phyloP scores from a whole-genome alignment of 768 basidiomycete genomes.

The Podaxis sp. region DNA sequence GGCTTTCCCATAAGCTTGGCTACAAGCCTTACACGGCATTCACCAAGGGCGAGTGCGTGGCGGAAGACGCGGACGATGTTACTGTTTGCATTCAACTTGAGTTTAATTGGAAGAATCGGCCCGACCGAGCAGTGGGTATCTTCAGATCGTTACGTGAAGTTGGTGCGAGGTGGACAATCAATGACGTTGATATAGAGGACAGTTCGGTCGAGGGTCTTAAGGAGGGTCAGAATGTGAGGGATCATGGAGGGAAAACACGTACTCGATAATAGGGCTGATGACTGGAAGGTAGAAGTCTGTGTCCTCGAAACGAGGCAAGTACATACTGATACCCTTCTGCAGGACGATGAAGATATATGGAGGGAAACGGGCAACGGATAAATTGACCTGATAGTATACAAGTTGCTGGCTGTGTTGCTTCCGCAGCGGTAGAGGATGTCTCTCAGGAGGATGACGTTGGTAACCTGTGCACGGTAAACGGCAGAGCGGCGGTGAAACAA shows the following conservation, averaged over 20 bases:
- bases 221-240: neutral
- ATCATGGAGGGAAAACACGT: neutral
- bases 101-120: conserved; percentile 29
- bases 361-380: neutral
- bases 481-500: neutral
- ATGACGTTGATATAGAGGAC: conserved; percentile 13
- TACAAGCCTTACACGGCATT: conserved; percentile 48
- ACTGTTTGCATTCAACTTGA: conserved; percentile 45
- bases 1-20: conserved; percentile 35
- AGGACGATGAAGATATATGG: neutral
- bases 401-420: conserved; percentile 4
- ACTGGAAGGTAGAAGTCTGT: conserved; percentile 12
- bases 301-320: conserved; percentile 13
- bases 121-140: conserved; percentile 36
- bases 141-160: neutral
- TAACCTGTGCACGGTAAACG: conserved; percentile 8
- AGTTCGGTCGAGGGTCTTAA: conserved; percentile 14
- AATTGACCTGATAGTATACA: conserved; percentile 14
- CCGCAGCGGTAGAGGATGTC: conserved; percentile 12
- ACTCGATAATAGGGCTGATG: conserved; percentile 11
- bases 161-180: neutral
- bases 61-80: conserved; percentile 43
- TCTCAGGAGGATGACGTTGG: conserved; percentile 17
- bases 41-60: conserved; percentile 53
- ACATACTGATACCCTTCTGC: conserved; percentile 17